Conservation (phyloP, 176 grass and related monocot genomes). For the Carex cristatella region DNA sequence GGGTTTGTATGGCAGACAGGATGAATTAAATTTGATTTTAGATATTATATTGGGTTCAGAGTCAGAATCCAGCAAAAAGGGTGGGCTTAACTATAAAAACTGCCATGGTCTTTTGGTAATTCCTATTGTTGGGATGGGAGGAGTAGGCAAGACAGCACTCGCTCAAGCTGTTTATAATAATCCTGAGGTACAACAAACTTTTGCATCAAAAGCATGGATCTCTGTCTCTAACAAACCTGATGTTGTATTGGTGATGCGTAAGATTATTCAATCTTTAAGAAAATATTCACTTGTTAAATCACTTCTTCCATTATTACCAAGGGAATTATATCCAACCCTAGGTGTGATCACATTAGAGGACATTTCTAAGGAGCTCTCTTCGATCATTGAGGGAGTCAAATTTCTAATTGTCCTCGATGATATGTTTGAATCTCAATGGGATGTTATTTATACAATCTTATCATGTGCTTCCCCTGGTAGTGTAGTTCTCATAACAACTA, state of each 20-base stretch:
- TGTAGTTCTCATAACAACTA: slow-evolving; percentile 31
- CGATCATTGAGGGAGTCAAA: accelerated
- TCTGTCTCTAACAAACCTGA: slow-evolving; percentile 7
- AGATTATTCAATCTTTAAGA: background rate
- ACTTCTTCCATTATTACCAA: no score
- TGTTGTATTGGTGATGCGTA: background rate
- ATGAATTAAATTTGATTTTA: background rate
- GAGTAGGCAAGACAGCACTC: slow-evolving; percentile 25
- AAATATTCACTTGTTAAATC: no score
- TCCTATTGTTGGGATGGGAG: slow-evolving; percentile 24
- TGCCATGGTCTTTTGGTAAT: background rate
- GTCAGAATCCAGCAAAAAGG: background rate
- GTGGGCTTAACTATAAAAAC: background rate
- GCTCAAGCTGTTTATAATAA: slow-evolving; percentile 19
- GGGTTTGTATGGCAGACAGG: background rate
- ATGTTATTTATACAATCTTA: accelerated
- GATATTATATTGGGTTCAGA: background rate
- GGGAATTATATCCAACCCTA: no score
- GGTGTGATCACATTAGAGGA: no score
- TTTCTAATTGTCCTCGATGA: no score
- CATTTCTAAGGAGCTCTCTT: accelerated
- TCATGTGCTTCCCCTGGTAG: background rate
- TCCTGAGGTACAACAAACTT: background rate
- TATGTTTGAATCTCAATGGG: no score
- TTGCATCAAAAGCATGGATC: slow-evolving; percentile 3